Percentiles rank a stretch among this genome's conserved stretches.
Evolutionary conservation across 148 eudicot genomes (phyloP).

Genomic region (Persicaria tinctoria): DNA sequence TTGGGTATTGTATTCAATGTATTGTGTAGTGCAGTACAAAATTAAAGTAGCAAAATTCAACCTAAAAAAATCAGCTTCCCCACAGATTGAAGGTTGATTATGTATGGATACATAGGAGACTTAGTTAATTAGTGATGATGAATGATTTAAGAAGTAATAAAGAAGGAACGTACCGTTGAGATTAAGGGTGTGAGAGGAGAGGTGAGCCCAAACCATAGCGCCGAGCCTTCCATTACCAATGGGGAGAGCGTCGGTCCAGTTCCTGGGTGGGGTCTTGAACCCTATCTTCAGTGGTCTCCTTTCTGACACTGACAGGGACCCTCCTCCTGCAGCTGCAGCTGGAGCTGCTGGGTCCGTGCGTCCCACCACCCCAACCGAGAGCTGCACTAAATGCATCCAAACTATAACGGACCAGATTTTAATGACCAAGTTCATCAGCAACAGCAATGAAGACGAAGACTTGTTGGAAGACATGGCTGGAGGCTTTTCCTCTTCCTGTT

Average conservation of each 20-base stretch:
- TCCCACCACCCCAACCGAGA: background rate
- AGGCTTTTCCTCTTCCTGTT: no score
- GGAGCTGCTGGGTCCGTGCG: background rate
- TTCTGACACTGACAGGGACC: background rate
- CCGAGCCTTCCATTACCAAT: conserved; percentile 78
- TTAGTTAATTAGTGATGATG: background rate
- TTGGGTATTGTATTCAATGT: no score
- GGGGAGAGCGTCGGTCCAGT: conserved; percentile 88
- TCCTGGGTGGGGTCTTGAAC: conserved; percentile 40
- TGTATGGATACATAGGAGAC: background rate
- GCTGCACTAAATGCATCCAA: no score
- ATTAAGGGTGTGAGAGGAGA: conserved; percentile 46
- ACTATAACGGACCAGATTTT: no score
- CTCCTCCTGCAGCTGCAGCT: background rate
- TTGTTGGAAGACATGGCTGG: no score
- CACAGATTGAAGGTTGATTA: background rate
- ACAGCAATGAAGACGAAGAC: no score
- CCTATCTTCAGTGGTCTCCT: conserved; percentile 39
- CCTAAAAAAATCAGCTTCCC: no score
- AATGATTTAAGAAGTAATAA: background rate
- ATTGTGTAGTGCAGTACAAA: no score
- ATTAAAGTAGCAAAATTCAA: no score
- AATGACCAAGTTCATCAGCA: no score
- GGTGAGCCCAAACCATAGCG: conserved; percentile 71
- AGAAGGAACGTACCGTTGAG: conserved; percentile 48